Evolutionary conservation across 2,329 filamentous ascomycete species (phyloP), one percentile per base, ranked within the genome.

Genomic region (Daldinia eschscholtzii): DNA sequence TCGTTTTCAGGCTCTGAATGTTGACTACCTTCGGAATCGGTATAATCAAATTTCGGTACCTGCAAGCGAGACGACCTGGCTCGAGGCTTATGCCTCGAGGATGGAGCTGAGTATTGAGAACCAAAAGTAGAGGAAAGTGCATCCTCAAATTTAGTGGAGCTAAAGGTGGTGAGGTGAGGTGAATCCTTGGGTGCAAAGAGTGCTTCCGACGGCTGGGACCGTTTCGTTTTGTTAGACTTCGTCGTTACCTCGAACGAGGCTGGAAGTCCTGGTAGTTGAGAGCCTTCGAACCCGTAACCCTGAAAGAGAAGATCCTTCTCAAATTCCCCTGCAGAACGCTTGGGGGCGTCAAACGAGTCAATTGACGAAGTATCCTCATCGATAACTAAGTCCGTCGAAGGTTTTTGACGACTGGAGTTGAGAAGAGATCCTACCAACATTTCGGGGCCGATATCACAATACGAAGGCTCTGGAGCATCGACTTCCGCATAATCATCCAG

Each of bases 271-370:
- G 75, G 73, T 20, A 73, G 48, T 55, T 76, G 74, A 28, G 64
- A 63, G 9, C 73, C 74, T 41, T 67, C 61, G 4, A 68, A 39
- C 1, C 73, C 73, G 46, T 74, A 77, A 39, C 70, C 73, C 23
- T 71, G 61, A 30, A 78, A 78, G 33, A 77, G 65, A 28, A 77
- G 73, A 46, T 77, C 74, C 57, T 71, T 73, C 53, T 77, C 76
- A 42, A 73, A 74, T 53, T 76, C 74, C 12, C 70, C 58, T 1
- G 66, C 64, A 15, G 71, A 61, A 55, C 61, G 66, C 6, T 65
- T 70, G 30, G 73, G 64, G 2, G 68, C 65, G 12, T 63, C 65
- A 18, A 67, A 61, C 2, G 74, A 76, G 39, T 72, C 73, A 52
- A 76, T 56, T 1, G 74, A 75, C 2, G 70, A 74, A 13, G 66